These are phyloP conservation scores for Aspergillus brunneoviolaceus DNA, from an alignment of 2,329 filamentous ascomycete species.

Conservation along the genomic window DNA sequence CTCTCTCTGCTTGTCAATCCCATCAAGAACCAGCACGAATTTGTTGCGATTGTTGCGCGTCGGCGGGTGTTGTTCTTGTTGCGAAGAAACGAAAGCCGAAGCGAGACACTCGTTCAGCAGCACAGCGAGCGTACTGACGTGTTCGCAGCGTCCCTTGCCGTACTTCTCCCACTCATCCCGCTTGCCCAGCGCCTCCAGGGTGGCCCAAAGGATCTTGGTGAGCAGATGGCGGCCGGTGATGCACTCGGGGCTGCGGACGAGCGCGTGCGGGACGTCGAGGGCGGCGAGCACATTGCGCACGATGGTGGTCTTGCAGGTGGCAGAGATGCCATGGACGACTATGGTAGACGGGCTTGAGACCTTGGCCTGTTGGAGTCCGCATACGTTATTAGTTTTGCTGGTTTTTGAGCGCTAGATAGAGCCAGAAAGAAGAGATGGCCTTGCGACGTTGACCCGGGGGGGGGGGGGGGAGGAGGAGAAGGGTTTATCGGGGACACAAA, in stretches of 20 bases:
- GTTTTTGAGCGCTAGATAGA: not conserved
- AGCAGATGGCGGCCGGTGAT: slow-evolving; percentile 48
- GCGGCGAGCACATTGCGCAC: slow-evolving; percentile 63
- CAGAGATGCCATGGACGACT: slow-evolving; percentile 78
- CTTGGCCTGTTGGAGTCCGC: slow-evolving; percentile 23
- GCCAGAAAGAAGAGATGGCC: not conserved
- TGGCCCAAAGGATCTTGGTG: slow-evolving; percentile 46
- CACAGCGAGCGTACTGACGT: slow-evolving; percentile 71
- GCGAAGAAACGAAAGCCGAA: slow-evolving; percentile 13
- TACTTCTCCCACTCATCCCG: slow-evolving; percentile 47
- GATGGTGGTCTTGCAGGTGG: slow-evolving; percentile 81
- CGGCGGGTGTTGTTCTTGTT: not conserved
- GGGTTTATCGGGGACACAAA: slow-evolving; percentile 13
- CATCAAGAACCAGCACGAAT: slow-evolving; percentile 84
- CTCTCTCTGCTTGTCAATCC: slow-evolving; percentile 80
- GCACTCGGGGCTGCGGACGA: slow-evolving; percentile 47
- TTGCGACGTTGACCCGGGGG: not conserved
- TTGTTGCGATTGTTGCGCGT: slow-evolving; percentile 41
- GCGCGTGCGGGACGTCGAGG: slow-evolving; percentile 50
- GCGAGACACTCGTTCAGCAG: slow-evolving; percentile 57
- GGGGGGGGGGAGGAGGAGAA: not conserved
- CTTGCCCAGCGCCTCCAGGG: slow-evolving; percentile 35
- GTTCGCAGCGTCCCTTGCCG: slow-evolving; percentile 68
- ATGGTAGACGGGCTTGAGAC: slow-evolving; percentile 71
- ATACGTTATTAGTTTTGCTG: slow-evolving; percentile 1